These are phyloP conservation scores for Xylaria bambusicola DNA, from an alignment of 495 filamentous ascomycete genomes.

Conservation along the genomic window DNA sequence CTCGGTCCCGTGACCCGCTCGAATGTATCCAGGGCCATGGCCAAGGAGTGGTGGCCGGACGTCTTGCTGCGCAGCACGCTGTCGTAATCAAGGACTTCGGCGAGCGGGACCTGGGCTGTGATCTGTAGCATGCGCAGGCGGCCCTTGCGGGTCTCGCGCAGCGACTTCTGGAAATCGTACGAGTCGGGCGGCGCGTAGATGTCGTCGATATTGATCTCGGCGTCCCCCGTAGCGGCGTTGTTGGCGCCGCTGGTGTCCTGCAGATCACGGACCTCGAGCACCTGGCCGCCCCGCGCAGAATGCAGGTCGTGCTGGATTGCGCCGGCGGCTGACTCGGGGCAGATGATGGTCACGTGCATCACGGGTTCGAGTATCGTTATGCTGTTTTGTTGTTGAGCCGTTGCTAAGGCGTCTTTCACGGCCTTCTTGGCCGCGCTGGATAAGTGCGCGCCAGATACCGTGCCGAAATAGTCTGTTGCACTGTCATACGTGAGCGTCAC, in stretches of 20 bases:
- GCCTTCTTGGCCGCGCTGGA: slow-evolving; percentile 75
- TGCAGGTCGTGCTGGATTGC: slow-evolving; percentile 89
- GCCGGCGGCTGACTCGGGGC: slow-evolving; percentile 79
- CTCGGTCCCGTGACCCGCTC: slow-evolving; percentile 72
- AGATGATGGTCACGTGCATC: slow-evolving; percentile 80
- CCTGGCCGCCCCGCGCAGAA: slow-evolving; percentile 77
- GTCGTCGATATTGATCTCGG: slow-evolving; percentile 61
- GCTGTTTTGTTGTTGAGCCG: slow-evolving; percentile 46
- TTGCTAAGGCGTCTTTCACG: slow-evolving; percentile 64
- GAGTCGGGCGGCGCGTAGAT: slow-evolving; percentile 87
- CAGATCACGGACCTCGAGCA: slow-evolving; percentile 76
- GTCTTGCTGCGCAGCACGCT: slow-evolving; percentile 87
- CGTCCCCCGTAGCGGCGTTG: background rate
- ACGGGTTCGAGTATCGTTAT: slow-evolving; percentile 86
- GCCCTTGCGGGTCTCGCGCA: slow-evolving; percentile 41
- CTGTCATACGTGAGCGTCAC: slow-evolving; percentile 71
- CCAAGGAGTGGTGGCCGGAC: slow-evolving; percentile 84
- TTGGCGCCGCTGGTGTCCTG: slow-evolving; percentile 26
- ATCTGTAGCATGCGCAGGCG: slow-evolving; percentile 57
- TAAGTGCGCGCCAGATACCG: slow-evolving; percentile 70
- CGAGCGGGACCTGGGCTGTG: slow-evolving; percentile 81
- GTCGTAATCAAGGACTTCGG: slow-evolving; percentile 97
- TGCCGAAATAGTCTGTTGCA: slow-evolving; percentile 62
- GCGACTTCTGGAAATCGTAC: slow-evolving; percentile 61
- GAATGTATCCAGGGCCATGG: slow-evolving; percentile 89